Conservation (phyloP, 257 asterid species). For the Nicotiana otophora region DNA sequence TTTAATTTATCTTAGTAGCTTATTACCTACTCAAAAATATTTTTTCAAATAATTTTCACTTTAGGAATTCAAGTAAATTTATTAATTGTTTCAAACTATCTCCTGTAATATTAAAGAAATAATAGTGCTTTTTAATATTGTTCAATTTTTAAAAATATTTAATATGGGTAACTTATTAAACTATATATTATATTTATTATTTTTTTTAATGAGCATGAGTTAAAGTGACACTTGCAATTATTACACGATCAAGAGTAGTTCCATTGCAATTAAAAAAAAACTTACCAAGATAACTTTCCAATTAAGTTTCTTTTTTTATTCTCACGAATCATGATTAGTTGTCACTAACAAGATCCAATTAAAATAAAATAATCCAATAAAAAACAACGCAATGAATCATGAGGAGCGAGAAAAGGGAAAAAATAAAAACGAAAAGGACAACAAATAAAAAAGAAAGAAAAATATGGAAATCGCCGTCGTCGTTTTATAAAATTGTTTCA, state of each 20-base stretch:
- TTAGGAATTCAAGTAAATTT: no score
- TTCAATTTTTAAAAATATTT: no score
- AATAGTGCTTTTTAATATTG: no score
- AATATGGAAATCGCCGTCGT: slow-evolving; percentile 10
- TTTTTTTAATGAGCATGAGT: no score
- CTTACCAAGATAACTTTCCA: background rate
- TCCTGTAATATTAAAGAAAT: no score
- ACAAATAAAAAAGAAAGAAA: background rate
- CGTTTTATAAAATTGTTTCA: slow-evolving; percentile 7
- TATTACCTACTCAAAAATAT: background rate
- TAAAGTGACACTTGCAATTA: no score
- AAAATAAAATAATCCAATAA: background rate
- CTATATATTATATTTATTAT: no score
- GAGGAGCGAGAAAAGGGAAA: background rate
- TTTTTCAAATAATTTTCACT: no score
- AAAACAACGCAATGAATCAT: background rate
- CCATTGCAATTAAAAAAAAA: no score
- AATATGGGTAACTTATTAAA: no score
- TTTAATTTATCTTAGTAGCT: background rate
- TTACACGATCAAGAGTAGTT: no score
- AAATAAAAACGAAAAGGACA: background rate
- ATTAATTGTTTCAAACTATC: no score
- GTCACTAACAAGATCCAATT: background rate
- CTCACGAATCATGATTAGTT: background rate
- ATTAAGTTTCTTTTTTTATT: background rate